phyloP scores from a whole-genome alignment of 2,329 filamentous ascomycete genomes.

The Fusarium sp. region DNA sequence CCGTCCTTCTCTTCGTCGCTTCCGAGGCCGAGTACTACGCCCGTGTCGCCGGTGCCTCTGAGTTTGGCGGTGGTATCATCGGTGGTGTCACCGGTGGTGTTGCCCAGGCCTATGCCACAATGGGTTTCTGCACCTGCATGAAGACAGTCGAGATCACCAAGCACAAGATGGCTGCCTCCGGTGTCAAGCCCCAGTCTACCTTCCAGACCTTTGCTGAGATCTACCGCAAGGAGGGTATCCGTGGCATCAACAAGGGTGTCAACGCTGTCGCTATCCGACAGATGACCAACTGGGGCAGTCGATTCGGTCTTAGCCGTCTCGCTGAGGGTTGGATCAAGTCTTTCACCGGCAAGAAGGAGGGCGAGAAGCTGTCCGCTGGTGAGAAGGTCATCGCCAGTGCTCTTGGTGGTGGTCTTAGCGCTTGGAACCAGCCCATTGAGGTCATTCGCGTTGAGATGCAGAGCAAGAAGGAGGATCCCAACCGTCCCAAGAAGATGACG shows the following conservation, averaged over 20 bases:
- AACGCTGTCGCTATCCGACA: conserved; percentile 98
- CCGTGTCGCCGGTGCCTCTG: conserved; percentile 81
- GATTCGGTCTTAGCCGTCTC: conserved; percentile 92
- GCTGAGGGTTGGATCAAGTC: conserved; percentile 90
- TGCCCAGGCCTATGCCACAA: conserved; percentile 98
- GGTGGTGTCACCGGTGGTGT: conserved; percentile 96
- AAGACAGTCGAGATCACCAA: conserved; percentile 99
- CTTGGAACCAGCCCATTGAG: conserved; percentile 99
- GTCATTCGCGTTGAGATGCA: conserved; percentile 99
- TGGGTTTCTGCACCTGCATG: conserved; percentile 99
- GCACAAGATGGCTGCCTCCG: conserved; percentile 88
- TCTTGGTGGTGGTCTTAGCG: conserved; percentile 91
- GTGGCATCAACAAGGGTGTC: conserved; percentile 97
- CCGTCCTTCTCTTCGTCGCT: conserved; percentile 98
- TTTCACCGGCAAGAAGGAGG: conserved; percentile 80
- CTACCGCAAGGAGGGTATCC: conserved; percentile 92
- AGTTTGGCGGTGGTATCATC: conserved; percentile 88
- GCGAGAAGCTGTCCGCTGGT: conserved; percentile 78
- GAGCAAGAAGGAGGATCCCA: conserved; percentile 97
- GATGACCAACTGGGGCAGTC: conserved; percentile 99
- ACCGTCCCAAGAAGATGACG: conserved; percentile 99
- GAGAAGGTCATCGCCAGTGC: conserved; percentile 93
- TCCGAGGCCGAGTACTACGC: conserved; percentile 98
- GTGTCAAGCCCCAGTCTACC: conserved; percentile 88
- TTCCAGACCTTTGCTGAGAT: conserved; percentile 97